These are phyloP conservation scores for Talaromyces nanjingensis DNA, from an alignment of 495 filamentous ascomycete genomes.

Conservation along the genomic window DNA sequence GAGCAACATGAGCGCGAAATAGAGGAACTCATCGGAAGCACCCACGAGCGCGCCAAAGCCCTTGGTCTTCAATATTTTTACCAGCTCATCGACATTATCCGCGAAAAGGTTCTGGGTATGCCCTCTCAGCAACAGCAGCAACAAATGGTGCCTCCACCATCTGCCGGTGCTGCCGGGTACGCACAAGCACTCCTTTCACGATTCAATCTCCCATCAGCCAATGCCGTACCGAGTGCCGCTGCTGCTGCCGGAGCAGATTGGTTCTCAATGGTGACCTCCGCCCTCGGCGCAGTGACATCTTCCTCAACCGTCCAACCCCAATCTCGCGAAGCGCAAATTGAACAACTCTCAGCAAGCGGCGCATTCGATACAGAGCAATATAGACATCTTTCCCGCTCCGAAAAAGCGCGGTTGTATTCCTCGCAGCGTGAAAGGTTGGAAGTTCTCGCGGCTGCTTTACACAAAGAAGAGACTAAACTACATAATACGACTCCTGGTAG, in stretches of 20 bases:
- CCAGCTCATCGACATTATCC: conserved; percentile 65
- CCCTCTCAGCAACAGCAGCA: conserved; percentile 40
- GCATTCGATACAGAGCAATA: conserved; percentile 63
- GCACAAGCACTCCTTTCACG: conserved; percentile 75
- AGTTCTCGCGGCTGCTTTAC: conserved; percentile 64
- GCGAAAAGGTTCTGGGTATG: conserved; percentile 65
- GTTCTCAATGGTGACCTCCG: conserved; percentile 57
- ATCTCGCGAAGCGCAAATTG: conserved; percentile 36
- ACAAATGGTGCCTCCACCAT: conserved; percentile 41
- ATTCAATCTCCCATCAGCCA: conserved; percentile 66
- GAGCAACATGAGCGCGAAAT: conserved; percentile 81
- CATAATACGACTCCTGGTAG: conserved; percentile 17
- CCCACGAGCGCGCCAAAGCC: conserved; percentile 71
- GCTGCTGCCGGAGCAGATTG: conserved; percentile 62
- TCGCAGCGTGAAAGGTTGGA: conserved; percentile 67
- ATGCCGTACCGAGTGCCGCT: conserved; percentile 29
- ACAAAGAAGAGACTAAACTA: conserved; percentile 58
- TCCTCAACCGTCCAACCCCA: neutral
- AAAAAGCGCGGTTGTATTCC: conserved; percentile 62
- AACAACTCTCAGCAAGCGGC: conserved; percentile 49
- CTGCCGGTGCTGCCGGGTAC: conserved; percentile 48
- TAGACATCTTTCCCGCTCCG: conserved; percentile 43
- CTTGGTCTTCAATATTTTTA: conserved; percentile 79
- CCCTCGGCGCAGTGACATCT: conserved; percentile 46
- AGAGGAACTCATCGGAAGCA: conserved; percentile 76